Evolutionary conservation across 2,329 filamentous ascomycete species (phyloP).

Genomic region (Nannizzia gypsea): DNA sequence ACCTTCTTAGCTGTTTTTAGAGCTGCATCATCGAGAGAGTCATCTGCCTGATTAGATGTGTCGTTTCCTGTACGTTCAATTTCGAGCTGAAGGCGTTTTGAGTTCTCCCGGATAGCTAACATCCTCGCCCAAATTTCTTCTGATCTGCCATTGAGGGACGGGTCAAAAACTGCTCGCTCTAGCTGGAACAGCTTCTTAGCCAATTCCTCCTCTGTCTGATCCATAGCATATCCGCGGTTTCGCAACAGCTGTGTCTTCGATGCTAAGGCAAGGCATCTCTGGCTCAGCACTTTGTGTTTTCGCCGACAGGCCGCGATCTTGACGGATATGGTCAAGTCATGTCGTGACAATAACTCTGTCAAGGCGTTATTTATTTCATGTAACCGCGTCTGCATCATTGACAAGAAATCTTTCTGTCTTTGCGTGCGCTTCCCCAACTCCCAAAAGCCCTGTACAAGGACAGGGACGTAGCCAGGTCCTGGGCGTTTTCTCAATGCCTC

Average conservation of each 20-base stretch:
- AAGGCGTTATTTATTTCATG: conserved; percentile 55
- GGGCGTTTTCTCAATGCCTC: conserved; percentile 51
- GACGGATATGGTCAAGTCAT: conserved; percentile 49
- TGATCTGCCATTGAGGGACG: conserved; percentile 46
- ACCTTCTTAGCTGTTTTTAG: conserved; percentile 52
- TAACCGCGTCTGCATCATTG: conserved; percentile 45
- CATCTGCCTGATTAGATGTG: conserved; percentile 30
- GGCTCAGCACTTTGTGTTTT: conserved; percentile 48
- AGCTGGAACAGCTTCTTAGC: conserved; percentile 50
- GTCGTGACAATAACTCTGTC: conserved; percentile 46
- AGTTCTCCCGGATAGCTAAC: conserved; percentile 49
- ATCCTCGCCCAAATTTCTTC: conserved; percentile 59
- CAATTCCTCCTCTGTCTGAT: conserved; percentile 50
- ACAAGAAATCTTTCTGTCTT: conserved; percentile 46
- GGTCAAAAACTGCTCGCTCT: conserved; percentile 49
- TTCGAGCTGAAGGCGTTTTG: conserved; percentile 47
- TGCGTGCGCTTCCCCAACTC: conserved; percentile 47
- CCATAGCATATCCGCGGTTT: conserved; percentile 54
- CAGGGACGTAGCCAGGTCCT: conserved; percentile 45
- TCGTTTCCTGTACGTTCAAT: conserved; percentile 43
- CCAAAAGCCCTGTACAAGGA: conserved; percentile 49
- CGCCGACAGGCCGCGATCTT: conserved; percentile 48
- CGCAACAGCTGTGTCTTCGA: conserved; percentile 53
- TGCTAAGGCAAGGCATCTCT: conserved; percentile 49
- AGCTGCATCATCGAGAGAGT: conserved; percentile 45